These are phyloP conservation scores for Leishmania tarentolae DNA, from an alignment of 208 protist genomes.

Conservation along the genomic window DNA sequence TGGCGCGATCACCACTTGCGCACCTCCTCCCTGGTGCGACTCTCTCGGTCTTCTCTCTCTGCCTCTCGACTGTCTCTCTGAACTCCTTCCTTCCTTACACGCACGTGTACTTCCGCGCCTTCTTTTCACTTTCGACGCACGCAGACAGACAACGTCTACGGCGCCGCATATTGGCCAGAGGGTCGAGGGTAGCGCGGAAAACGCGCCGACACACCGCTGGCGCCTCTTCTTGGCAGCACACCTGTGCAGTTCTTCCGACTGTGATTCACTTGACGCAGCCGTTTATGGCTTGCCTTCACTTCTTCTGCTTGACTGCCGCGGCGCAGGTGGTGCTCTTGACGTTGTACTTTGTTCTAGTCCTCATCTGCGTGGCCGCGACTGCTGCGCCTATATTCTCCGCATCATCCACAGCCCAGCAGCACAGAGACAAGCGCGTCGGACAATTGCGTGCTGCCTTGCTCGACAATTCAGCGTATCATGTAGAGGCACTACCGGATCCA, in stretches of 20 bases:
- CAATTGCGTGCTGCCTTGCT: slow-evolving; percentile 15
- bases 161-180: not conserved
- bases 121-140: not conserved
- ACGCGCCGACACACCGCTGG: not conserved
- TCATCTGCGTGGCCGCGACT: not conserved
- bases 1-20: not conserved
- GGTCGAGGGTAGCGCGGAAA: not conserved
- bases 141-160: not conserved
- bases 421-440: slow-evolving; percentile 19
- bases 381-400: not conserved
- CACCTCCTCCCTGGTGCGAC: not conserved
- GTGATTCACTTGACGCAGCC: not conserved
- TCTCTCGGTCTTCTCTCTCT: not conserved
- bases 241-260: not conserved
- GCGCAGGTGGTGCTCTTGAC: not conserved
- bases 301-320: not conserved
- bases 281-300: not conserved
- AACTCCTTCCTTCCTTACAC: not conserved
- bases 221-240: not conserved
- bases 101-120: not conserved
- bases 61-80: not conserved
- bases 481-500: slow-evolving; percentile 33
- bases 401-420: not conserved
- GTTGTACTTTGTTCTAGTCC: not conserved
- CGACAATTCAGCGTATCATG: not conserved